These are phyloP conservation scores for Magnaporthiopsis rhizophila DNA, from an alignment of 2,329 filamentous ascomycete genomes.

Conservation along the genomic window DNA sequence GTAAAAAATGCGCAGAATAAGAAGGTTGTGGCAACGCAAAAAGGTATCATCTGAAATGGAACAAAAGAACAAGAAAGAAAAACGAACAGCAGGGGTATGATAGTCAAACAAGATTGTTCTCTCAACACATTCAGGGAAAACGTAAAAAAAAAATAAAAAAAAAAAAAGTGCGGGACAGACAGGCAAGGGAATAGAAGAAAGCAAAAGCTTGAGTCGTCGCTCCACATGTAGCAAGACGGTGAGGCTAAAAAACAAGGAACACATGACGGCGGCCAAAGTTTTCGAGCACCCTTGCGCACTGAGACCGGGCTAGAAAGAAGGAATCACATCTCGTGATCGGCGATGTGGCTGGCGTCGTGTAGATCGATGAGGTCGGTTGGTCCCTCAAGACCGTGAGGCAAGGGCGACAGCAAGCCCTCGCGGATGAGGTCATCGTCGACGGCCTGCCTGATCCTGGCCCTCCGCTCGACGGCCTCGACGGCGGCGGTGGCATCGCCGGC, in stretches of 20 bases:
- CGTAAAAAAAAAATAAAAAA: too few relatives aligned
- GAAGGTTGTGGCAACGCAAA: neutral
- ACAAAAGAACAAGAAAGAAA: neutral
- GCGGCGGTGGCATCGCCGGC: too few relatives aligned
- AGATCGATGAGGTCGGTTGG: neutral
- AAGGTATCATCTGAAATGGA: neutral
- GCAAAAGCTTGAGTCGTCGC: neutral
- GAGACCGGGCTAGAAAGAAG: neutral
- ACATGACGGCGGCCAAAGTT: neutral
- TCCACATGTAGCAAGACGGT: neutral
- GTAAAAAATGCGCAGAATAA: neutral
- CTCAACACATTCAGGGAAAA: neutral
- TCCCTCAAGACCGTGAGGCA: neutral
- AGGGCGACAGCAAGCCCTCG: slow-evolving; percentile 3
- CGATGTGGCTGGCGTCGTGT: neutral
- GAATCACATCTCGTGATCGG: neutral
- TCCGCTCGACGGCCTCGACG: slow-evolving; percentile 2
- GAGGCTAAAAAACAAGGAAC: too few relatives aligned
- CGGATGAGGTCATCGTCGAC: neutral
- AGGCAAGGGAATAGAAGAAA: neutral
- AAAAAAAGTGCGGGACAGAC: neutral
- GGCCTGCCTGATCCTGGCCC: neutral
- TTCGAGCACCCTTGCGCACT: neutral
- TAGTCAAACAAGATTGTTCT: neutral
- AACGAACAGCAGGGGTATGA: neutral